phyloP scores from a whole-genome alignment of 2,329 filamentous ascomycete genomes.

The Nakataea oryzae region DNA sequence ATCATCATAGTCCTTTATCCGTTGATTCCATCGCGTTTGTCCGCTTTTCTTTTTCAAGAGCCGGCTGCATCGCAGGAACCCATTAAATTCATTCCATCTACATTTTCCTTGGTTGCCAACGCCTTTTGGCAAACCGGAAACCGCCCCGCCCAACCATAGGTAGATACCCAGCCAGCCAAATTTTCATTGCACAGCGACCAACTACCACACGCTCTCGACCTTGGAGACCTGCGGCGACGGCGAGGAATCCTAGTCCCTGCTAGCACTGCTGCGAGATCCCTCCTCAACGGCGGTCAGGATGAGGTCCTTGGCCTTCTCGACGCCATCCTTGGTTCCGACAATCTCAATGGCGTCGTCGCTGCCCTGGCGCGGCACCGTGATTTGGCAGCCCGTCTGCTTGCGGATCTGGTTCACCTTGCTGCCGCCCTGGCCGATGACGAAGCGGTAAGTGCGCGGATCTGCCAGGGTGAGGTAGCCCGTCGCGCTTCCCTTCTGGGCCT shows the following conservation, averaged over 20 bases:
- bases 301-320: conserved; percentile 79
- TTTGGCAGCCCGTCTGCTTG: conserved; percentile 84
- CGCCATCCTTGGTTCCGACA: conserved; percentile 64
- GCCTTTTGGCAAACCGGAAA: not conserved
- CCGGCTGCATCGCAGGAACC: not conserved
- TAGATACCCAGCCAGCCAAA: not conserved
- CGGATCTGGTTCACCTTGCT: conserved; percentile 89
- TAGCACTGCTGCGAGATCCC: conserved; percentile 26
- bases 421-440: conserved; percentile 81
- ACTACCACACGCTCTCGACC: not conserved
- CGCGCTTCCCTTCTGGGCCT: conserved; percentile 57
- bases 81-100: not conserved
- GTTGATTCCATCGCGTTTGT: not conserved
- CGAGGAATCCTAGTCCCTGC: conserved; percentile 10
- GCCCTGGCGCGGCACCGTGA: conserved; percentile 78
- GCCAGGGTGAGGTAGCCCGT: conserved; percentile 84
- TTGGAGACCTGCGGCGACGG: not conserved
- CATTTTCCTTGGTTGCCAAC: not conserved
- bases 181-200: not conserved
- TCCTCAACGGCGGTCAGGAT: conserved; percentile 76
- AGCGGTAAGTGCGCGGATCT: conserved; percentile 80
- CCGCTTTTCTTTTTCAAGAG: not conserved
- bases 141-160: not conserved
- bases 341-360: conserved; percentile 81
- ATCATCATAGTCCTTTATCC: not conserved